Conservation (phyloP, 768 basidiomycete species). For the Coprinopsis sp. region DNA sequence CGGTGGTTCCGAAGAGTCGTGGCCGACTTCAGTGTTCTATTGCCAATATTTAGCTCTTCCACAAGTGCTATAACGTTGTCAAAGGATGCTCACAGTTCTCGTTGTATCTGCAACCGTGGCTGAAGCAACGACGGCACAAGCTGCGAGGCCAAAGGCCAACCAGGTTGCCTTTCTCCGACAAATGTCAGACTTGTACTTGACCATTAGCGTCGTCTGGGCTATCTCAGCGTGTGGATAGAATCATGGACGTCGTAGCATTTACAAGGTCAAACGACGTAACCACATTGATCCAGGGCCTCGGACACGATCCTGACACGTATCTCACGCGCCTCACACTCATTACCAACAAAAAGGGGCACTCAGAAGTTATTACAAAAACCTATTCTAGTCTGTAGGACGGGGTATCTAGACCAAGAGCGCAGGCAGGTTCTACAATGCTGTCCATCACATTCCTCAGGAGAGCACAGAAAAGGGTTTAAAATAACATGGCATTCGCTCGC, state of each 20-base stretch:
- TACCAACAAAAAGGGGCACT: neutral
- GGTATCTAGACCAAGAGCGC: too few species aligned
- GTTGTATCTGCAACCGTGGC: slow-evolving; percentile 24
- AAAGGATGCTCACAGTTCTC: neutral
- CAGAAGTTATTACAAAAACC: neutral
- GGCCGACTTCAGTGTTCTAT: too few species aligned
- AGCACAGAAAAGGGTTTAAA: neutral
- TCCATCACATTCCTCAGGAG: slow-evolving; percentile 1
- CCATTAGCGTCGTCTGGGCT: neutral
- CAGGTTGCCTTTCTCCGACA: slow-evolving; percentile 47
- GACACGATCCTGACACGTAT: slow-evolving; percentile 13
- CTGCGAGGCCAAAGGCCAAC: slow-evolving; percentile 58
- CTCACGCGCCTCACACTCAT: slow-evolving; percentile 1
- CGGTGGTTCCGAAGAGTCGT: too few species aligned
- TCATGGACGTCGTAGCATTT: slow-evolving; percentile 4
- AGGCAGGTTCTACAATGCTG: too few species aligned
- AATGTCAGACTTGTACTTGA: slow-evolving; percentile 18
- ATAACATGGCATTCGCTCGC: slow-evolving; percentile 10
- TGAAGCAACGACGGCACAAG: slow-evolving; percentile 41
- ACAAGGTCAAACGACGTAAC: neutral
- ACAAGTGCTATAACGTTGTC: neutral
- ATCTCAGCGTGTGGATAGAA: neutral
- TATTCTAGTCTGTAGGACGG: too few species aligned
- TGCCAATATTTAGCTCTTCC: too few species aligned
- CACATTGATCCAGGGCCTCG: neutral